phyloP scores from a whole-genome alignment of 768 basidiomycete species.

The Amanita molliuscula region DNA sequence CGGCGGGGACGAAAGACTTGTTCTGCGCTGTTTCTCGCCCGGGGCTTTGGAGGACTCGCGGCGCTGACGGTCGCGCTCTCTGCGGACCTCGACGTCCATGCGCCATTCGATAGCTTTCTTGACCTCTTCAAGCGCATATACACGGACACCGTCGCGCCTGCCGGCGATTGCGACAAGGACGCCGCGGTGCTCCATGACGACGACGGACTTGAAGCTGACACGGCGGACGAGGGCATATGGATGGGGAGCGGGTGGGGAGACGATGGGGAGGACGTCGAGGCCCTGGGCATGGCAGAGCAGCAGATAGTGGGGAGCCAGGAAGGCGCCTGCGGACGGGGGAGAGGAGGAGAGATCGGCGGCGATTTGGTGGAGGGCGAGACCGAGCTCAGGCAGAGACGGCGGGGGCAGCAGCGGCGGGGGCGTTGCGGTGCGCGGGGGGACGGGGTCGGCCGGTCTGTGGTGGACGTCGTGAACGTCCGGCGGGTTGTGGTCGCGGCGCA shows the following conservation, averaged over 20 bases:
- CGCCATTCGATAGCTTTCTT: slow-evolving; percentile 84
- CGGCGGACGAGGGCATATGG: slow-evolving; percentile 78
- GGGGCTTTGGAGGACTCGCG: slow-evolving; percentile 51
- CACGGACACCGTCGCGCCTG: slow-evolving; percentile 75
- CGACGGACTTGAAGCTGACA: slow-evolving; percentile 77
- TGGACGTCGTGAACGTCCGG: slow-evolving; percentile 9
- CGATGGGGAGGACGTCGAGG: slow-evolving; percentile 73
- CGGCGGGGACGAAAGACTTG: slow-evolving; percentile 36
- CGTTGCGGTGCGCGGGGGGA: slow-evolving; percentile 46
- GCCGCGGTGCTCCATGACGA: slow-evolving; percentile 87
- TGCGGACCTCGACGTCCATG: slow-evolving; percentile 65
- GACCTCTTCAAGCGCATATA: slow-evolving; percentile 82
- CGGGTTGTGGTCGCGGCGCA: slow-evolving; percentile 55
- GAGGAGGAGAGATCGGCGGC: slow-evolving; percentile 67
- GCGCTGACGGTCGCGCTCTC: slow-evolving; percentile 65
- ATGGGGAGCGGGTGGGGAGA: slow-evolving; percentile 61
- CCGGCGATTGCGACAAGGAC: slow-evolving; percentile 88
- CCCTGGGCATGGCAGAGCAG: slow-evolving; percentile 82
- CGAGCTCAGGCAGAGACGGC: slow-evolving; percentile 66
- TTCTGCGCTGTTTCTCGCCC: slow-evolving; percentile 36
- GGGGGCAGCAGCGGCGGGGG: slow-evolving; percentile 67
- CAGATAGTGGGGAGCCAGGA: slow-evolving; percentile 72
- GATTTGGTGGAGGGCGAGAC: slow-evolving; percentile 57
- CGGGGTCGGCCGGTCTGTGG: slow-evolving; percentile 22
- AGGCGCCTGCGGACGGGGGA: slow-evolving; percentile 70